phyloP scores from a whole-genome alignment of 495 filamentous ascomycete species.

The Darksidea phi region DNA sequence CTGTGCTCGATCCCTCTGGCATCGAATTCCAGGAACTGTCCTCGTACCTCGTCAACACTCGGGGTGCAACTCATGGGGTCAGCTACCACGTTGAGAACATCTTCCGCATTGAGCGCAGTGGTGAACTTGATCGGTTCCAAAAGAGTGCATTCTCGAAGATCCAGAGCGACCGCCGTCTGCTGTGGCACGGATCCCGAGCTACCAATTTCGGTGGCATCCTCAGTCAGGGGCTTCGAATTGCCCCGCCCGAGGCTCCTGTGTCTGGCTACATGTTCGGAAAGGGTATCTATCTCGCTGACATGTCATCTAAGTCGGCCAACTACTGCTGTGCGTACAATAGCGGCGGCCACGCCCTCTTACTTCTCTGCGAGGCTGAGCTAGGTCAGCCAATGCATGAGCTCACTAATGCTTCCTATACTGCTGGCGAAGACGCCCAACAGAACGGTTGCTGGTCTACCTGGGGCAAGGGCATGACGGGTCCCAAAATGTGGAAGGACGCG shows the following conservation, averaged over 20 bases:
- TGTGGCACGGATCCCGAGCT: constrained; percentile 80
- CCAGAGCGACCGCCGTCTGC: constrained; percentile 61
- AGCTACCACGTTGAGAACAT: constrained; percentile 63
- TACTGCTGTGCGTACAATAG: constrained; percentile 62
- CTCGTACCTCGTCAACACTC: constrained; percentile 64
- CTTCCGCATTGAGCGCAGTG: constrained; percentile 77
- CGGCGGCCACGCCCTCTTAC: constrained; percentile 53
- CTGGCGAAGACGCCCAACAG: constrained; percentile 60
- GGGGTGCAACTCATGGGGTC: constrained; percentile 59
- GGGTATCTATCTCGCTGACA: constrained; percentile 88
- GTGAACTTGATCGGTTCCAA: constrained; percentile 68
- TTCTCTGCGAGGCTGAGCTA: constrained; percentile 79
- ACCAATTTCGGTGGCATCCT: constrained; percentile 85
- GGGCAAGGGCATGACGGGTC: constrained; percentile 62
- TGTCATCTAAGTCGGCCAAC: constrained; percentile 72
- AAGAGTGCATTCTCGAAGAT: constrained; percentile 50
- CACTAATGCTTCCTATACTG: constrained; percentile 52
- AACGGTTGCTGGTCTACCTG: constrained; percentile 63
- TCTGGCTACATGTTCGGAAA: constrained; percentile 83
- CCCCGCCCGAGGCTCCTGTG: constrained; percentile 77
- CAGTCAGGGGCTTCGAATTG: constrained; percentile 80
- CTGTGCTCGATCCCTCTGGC: constrained; percentile 57
- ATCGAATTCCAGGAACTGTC: constrained; percentile 63
- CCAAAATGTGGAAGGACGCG: constrained; percentile 74
- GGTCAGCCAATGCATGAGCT: constrained; percentile 68